Evolutionary conservation across 2,329 filamentous ascomycete genomes (phyloP).

Genomic region (Fusarium bactridioides): DNA sequence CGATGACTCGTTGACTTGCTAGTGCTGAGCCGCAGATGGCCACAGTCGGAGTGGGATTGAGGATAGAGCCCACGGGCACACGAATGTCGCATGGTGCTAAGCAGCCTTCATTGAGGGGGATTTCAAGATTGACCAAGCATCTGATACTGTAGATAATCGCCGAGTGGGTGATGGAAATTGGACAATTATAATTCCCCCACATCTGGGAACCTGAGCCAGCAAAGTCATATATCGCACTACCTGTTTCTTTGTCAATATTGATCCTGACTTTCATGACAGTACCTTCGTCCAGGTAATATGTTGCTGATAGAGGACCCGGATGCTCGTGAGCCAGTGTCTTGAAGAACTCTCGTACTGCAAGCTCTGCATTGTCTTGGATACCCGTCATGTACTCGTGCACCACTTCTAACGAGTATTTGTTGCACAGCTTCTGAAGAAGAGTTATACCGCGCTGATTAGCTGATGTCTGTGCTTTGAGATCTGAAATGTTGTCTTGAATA

Average conservation of each 20-base stretch:
- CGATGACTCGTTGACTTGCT: constrained; percentile 46
- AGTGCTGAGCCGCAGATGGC: constrained; percentile 68
- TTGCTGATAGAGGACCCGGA: constrained; percentile 34
- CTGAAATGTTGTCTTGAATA: constrained; percentile 53
- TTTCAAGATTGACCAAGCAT: constrained; percentile 47
- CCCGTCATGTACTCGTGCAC: constrained; percentile 50
- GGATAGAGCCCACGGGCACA: constrained; percentile 45
- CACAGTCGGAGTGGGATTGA: constrained; percentile 45
- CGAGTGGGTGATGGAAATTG: constrained; percentile 48
- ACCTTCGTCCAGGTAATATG: constrained; percentile 50
- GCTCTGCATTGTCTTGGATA: constrained; percentile 49
- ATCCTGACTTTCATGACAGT: constrained; percentile 46
- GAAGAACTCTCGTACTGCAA: constrained; percentile 45
- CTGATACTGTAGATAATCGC: constrained; percentile 52
- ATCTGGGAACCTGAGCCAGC: constrained; percentile 46
- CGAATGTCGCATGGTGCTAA: constrained; percentile 46
- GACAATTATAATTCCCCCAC: constrained; percentile 49
- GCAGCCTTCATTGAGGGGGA: constrained; percentile 52
- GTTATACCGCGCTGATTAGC: constrained; percentile 52
- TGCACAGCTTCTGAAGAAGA: constrained; percentile 44
- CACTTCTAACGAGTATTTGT: constrained; percentile 44
- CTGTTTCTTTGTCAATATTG: constrained; percentile 42
- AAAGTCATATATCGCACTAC: constrained; percentile 50
- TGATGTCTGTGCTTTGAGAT: constrained; percentile 54
- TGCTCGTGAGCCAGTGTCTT: constrained; percentile 55